These are phyloP conservation scores for Nigrospora osmanthi DNA, from an alignment of 2,329 filamentous ascomycete species.

Conservation along the genomic window DNA sequence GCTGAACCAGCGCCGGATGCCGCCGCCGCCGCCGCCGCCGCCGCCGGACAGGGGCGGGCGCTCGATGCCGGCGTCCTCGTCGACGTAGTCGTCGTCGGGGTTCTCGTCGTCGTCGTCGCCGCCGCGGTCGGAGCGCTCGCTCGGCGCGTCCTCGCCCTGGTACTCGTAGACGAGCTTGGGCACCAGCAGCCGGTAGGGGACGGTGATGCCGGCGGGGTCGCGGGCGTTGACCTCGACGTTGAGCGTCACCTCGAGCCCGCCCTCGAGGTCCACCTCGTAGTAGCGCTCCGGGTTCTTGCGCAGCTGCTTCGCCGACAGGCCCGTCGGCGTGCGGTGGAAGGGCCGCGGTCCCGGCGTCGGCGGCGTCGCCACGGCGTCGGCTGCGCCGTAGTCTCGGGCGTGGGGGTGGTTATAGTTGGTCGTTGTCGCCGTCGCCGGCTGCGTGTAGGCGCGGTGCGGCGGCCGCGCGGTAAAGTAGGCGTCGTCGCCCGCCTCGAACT, in stretches of 20 bases:
- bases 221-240: constrained; percentile 83
- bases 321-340: constrained; percentile 66
- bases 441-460: constrained; percentile 17
- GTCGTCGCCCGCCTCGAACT: constrained; percentile 50
- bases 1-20: constrained; percentile 14
- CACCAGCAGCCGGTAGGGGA: constrained; percentile 79
- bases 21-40: constrained; percentile 1
- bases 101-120: not conserved
- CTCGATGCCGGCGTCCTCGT: constrained; percentile 2
- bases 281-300: constrained; percentile 42
- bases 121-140: not conserved
- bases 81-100: not conserved
- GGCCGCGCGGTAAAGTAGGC: constrained; percentile 43
- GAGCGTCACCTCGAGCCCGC: constrained; percentile 76
- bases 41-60: not conserved
- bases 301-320: constrained; percentile 54
- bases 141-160: constrained; percentile 25
- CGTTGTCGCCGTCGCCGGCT: constrained; percentile 6
- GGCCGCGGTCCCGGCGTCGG: constrained; percentile 14
- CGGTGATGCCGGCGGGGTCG: constrained; percentile 82
- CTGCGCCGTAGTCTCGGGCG: constrained; percentile 1
- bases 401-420: no score
- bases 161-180: constrained; percentile 64
- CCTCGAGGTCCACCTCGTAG: constrained; percentile 66
- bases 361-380: constrained; percentile 1